These are phyloP conservation scores for Stentor roeselii DNA, from an alignment of 73 alveolate genomes.

Conservation along the genomic window DNA sequence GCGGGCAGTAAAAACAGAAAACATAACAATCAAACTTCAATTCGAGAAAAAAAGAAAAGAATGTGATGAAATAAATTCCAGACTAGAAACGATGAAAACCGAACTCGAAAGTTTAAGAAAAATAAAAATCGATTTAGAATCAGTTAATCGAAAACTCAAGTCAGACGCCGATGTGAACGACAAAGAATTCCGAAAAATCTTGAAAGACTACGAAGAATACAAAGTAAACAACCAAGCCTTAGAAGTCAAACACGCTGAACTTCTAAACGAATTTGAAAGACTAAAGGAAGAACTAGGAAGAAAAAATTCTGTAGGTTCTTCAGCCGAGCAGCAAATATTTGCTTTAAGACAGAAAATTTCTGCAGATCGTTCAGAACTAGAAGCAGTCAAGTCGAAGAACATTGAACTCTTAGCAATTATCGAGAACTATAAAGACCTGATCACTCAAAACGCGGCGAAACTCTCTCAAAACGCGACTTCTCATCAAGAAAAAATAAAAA, in stretches of 20 bases:
- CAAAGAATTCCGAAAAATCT: background rate
- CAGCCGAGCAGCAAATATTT: background rate
- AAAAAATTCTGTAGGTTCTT: background rate
- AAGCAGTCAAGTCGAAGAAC: background rate
- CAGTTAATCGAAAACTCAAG: background rate
- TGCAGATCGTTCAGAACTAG: background rate
- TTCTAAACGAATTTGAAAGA: background rate
- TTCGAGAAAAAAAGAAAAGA: constrained; percentile 20
- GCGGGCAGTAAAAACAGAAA: background rate
- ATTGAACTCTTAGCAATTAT: background rate
- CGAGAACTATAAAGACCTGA: background rate
- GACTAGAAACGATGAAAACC: background rate
- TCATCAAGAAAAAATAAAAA: background rate
- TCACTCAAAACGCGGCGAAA: no score
- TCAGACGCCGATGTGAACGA: background rate
- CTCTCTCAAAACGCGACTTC: no score
- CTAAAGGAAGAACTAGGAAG: background rate
- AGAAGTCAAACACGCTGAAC: background rate
- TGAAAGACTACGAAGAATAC: background rate
- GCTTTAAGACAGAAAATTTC: background rate
- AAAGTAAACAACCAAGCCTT: background rate
- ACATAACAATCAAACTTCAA: background rate
- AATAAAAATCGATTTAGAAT: background rate
- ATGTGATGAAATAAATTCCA: background rate
- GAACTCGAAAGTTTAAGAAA: constrained; percentile 13